phyloP scores from a whole-genome alignment of 345 rosid genomes.

The Fremontodendron californicum region DNA sequence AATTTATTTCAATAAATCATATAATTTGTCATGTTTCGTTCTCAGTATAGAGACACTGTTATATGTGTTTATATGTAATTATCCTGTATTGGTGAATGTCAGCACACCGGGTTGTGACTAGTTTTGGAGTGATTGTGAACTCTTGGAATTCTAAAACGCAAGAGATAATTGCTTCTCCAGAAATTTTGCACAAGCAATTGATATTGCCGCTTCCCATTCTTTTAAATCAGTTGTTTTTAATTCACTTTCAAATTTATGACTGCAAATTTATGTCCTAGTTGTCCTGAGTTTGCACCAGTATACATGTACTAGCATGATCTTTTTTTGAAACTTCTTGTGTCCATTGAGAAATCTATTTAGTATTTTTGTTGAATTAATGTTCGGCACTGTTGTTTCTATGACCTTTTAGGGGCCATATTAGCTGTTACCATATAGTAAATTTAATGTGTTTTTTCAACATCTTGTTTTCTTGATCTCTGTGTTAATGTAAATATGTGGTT shows the following conservation, averaged over 20 bases:
- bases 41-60: no score
- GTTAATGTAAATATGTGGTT: not conserved
- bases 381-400: not conserved
- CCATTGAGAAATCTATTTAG: not conserved
- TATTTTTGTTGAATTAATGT: slow-evolving; percentile 3
- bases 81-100: no score
- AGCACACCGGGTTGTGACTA: no score
- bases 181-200: no score
- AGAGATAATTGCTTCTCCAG: no score
- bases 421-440: not conserved
- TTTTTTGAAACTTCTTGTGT: not conserved
- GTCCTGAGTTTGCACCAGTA: not conserved
- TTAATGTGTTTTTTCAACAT: not conserved
- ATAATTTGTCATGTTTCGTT: no score
- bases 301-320: not conserved
- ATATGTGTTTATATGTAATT: no score
- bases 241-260: not conserved
- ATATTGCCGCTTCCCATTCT: not conserved
- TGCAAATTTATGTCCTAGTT: not conserved
- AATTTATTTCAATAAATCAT: no score
- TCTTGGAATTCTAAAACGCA: no score
- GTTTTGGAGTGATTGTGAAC: no score
- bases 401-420: not conserved
- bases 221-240: not conserved
- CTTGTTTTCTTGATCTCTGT: not conserved